These are phyloP conservation scores for Saksenaea oblongispora DNA, from an alignment of 371 early-diverging fungal genomes.

Conservation along the genomic window DNA sequence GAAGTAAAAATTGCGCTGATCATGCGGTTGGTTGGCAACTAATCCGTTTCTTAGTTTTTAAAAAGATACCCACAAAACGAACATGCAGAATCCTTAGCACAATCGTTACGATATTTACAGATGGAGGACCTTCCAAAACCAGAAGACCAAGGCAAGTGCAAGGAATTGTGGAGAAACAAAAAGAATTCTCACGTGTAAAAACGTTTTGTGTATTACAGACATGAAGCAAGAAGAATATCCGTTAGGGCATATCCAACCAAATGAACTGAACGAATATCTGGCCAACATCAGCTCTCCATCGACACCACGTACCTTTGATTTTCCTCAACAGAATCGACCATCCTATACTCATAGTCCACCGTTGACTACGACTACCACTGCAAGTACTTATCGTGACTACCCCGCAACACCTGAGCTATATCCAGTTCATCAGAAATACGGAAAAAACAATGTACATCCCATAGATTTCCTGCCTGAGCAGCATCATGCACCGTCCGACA, in stretches of 20 bases:
- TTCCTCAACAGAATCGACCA: background rate
- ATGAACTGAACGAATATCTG: background rate
- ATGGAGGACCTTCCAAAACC: background rate
- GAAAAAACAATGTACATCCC: conserved; percentile 17
- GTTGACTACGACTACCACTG: background rate
- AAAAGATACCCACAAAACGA: conserved; percentile 22
- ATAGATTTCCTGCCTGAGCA: conserved; percentile 23
- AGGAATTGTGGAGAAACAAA: background rate
- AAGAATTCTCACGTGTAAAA: background rate
- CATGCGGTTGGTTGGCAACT: no score
- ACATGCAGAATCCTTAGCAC: conserved; percentile 9
- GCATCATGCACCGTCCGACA: conserved; percentile 29
- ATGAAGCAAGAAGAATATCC: background rate
- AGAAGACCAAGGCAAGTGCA: background rate
- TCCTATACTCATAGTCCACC: background rate
- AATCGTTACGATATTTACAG: conserved; percentile 16
- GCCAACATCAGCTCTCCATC: background rate
- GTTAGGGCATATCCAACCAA: background rate
- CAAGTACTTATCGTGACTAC: background rate
- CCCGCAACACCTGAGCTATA: background rate
- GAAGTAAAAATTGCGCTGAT: conserved; percentile 31
- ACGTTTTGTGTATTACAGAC: background rate
- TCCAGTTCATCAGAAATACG: background rate
- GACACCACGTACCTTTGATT: background rate
- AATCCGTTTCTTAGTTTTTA: conserved; percentile 13